These are phyloP conservation scores for Kodamaea sagamina DNA, from an alignment of 805 yeast species.

Conservation along the genomic window DNA sequence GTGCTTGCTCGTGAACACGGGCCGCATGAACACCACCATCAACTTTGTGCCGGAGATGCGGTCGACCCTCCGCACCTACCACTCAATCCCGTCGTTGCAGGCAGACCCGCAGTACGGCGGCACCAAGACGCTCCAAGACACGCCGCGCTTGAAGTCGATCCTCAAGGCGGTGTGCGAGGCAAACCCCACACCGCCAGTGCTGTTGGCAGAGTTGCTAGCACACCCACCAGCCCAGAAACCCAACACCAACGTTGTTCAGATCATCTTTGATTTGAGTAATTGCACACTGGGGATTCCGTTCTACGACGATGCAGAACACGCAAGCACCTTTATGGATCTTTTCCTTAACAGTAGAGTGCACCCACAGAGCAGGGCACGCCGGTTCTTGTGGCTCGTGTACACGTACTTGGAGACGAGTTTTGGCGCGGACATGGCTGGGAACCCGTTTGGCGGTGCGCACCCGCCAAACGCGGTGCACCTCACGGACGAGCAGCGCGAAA, in stretches of 20 bases:
- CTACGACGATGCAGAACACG: conserved; percentile 15
- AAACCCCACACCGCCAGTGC: conserved; percentile 52
- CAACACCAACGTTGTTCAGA: conserved; percentile 66
- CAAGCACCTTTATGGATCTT: conserved; percentile 65
- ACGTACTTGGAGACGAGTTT: conserved; percentile 76
- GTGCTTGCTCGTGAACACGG: conserved; percentile 85
- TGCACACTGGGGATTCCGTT: conserved; percentile 51
- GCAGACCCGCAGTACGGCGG: conserved; percentile 54
- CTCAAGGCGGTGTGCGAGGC: conserved; percentile 80
- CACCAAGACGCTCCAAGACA: conserved; percentile 82
- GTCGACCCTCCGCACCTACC: conserved; percentile 88
- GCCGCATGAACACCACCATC: conserved; percentile 92
- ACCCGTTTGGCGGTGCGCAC: conserved; percentile 55
- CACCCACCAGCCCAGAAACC: conserved; percentile 36
- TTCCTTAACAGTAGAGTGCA: conserved; percentile 62
- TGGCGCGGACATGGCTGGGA: conserved; percentile 46
- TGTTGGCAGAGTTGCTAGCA: conserved; percentile 47
- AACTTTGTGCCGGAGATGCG: conserved; percentile 96
- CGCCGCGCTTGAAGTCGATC: conserved; percentile 89
- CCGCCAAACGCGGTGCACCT: conserved; percentile 37
- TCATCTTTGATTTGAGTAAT: conserved; percentile 73
- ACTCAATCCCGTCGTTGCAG: conserved; percentile 89
- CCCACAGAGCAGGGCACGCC: conserved; percentile 65
- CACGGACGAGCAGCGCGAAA: conserved; percentile 25
- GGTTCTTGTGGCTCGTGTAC: conserved; percentile 83